A percentile compares a stretch with the other conserved stretches of the same genome.
These are phyloP conservation scores for Botrytis fabae DNA, from an alignment of 2,329 filamentous ascomycete species.

Conservation along the genomic window DNA sequence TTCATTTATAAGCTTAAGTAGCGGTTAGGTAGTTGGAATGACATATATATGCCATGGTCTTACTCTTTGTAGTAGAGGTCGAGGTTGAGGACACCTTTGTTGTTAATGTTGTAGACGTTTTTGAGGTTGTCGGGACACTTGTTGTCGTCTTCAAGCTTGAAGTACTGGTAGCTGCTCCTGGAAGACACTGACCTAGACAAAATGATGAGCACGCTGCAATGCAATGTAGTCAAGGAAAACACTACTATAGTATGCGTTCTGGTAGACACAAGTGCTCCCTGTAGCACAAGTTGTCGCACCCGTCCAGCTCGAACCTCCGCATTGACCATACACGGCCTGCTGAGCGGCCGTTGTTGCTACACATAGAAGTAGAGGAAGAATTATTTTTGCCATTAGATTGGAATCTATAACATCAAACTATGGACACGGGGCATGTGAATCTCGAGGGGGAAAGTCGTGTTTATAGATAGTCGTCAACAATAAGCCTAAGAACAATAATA, in stretches of 20 bases:
- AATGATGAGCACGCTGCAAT: neutral
- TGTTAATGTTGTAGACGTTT: neutral
- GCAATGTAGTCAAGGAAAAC: too few species aligned
- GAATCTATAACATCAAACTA: too few species aligned
- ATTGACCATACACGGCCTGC: slow-evolving; percentile 29
- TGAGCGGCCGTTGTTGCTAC: neutral
- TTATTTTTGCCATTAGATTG: neutral
- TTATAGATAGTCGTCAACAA: neutral
- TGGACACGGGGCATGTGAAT: neutral
- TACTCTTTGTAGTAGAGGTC: neutral
- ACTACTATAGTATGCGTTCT: slow-evolving; percentile 26
- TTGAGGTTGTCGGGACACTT: neutral
- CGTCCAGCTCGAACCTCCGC: slow-evolving; percentile 30
- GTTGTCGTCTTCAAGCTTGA: neutral
- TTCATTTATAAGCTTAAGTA: neutral
- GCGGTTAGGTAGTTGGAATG: neutral
- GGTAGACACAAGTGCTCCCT: slow-evolving; percentile 26
- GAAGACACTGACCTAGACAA: slow-evolving; percentile 13
- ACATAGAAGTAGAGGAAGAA: neutral
- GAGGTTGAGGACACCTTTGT: slow-evolving; percentile 3
- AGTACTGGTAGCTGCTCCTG: neutral
- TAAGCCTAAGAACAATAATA: neutral
- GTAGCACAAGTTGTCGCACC: slow-evolving; percentile 28
- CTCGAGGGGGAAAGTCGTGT: neutral
- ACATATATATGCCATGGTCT: too few species aligned